phyloP scores from a whole-genome alignment of 1,139 yeast genomes.

The Torulaspora globosa region DNA sequence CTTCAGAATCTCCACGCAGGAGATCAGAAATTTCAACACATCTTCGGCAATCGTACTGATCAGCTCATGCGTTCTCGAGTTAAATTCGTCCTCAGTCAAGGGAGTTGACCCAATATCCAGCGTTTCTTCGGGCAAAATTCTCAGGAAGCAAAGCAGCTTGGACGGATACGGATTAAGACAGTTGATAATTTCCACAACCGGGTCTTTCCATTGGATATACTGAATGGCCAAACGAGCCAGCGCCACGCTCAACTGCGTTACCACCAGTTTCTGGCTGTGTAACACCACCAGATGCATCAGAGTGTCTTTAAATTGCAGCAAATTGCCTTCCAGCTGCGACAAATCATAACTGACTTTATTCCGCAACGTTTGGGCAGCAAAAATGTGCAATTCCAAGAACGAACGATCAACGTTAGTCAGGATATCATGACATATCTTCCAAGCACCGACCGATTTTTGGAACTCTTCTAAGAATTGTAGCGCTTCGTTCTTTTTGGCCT shows the following conservation, averaged over 20 bases:
- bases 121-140: constrained; percentile 88
- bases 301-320: constrained; percentile 50
- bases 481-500: constrained; percentile 33
- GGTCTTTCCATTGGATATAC: constrained; percentile 64
- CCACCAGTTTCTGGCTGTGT: constrained; percentile 50
- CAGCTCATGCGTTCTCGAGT: constrained; percentile 56
- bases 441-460: constrained; percentile 73
- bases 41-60: constrained; percentile 64
- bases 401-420: constrained; percentile 26
- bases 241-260: constrained; percentile 77
- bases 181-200: constrained; percentile 61
- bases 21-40: constrained; percentile 59
- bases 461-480: constrained; percentile 62
- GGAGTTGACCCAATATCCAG: constrained; percentile 73
- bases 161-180: constrained; percentile 39
- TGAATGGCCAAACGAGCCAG: constrained; percentile 81
- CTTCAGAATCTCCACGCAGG: constrained; percentile 41
- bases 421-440: constrained; percentile 47
- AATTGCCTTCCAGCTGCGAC: constrained; percentile 66
- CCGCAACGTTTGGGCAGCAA: constrained; percentile 87
- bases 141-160: constrained; percentile 67
- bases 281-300: constrained; percentile 34
- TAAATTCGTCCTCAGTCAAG: constrained; percentile 76
- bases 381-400: constrained; percentile 57
- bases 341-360: constrained; percentile 82